phyloP scores from a whole-genome alignment of 164 flowering plant species.

The Dillenia turbinata region DNA sequence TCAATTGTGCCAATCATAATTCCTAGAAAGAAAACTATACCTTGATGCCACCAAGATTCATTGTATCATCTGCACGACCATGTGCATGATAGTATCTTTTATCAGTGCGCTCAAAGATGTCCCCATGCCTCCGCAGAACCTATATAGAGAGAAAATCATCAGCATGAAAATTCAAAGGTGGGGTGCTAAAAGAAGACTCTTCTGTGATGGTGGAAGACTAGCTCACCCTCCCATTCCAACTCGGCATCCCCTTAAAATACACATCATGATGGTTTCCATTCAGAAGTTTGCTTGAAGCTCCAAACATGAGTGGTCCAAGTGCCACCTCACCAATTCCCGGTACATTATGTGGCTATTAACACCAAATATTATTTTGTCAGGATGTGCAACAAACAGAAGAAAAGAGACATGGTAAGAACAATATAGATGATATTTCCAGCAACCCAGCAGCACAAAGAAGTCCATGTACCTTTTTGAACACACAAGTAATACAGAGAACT shows the following conservation, averaged over 20 bases:
- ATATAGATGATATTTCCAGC: too few species aligned
- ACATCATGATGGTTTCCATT: conserved; percentile 82
- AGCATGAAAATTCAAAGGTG: too few species aligned
- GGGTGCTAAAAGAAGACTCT: neutral
- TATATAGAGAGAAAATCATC: too few species aligned
- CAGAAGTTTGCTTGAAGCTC: conserved; percentile 72
- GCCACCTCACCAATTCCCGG: conserved; percentile 89
- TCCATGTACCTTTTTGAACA: too few species aligned
- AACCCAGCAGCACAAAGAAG: too few species aligned
- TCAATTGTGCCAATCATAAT: too few species aligned
- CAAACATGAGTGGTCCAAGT: conserved; percentile 77
- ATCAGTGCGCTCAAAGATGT: conserved; percentile 77
- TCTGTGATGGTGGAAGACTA: neutral
- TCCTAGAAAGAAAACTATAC: conserved; percentile 18
- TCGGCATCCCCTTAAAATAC: conserved; percentile 87
- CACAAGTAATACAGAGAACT: neutral
- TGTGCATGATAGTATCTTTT: conserved; percentile 87
- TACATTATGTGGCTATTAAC: conserved; percentile 43
- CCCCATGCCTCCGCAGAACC: conserved; percentile 74
- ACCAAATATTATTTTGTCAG: too few species aligned
- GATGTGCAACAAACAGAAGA: too few species aligned
- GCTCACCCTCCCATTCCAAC: conserved; percentile 68
- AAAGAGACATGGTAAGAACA: too few species aligned
- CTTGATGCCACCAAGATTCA: conserved; percentile 99
- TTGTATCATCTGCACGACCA: conserved; percentile 99